Conservation (phyloP, 2,329 filamentous ascomycete species). For the Chalaropsis thielavioides region DNA sequence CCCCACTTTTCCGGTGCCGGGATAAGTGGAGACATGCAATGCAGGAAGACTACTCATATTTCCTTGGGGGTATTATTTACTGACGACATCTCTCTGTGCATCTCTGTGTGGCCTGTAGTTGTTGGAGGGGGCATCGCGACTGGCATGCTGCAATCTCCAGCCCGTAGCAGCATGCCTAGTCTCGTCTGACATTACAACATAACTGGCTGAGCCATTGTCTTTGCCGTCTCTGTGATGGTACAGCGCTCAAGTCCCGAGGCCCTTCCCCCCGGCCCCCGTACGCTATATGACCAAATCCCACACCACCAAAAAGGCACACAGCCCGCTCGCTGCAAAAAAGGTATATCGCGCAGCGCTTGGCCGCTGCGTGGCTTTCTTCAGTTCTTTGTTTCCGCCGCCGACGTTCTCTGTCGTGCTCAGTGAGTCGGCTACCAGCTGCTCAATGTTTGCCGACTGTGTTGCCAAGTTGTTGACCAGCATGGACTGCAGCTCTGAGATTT, state of each 20-base stretch:
- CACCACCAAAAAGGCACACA: slow-evolving; percentile 59
- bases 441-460: slow-evolving; percentile 76
- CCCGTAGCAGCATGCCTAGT: no score
- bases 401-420: slow-evolving; percentile 73
- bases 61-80: no score
- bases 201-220: no score
- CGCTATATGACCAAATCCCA: slow-evolving; percentile 57
- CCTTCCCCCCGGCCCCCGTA: not conserved
- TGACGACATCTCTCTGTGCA: no score
- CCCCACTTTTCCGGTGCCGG: no score
- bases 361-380: slow-evolving; percentile 66
- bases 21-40: no score
- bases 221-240: no score
- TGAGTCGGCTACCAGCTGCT: slow-evolving; percentile 74
- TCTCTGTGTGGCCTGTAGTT: no score
- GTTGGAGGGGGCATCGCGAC: no score
- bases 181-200: no score
- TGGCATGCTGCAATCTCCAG: no score
- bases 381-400: slow-evolving; percentile 74
- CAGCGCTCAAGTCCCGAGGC: not conserved
- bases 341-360: slow-evolving; percentile 61
- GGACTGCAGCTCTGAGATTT: slow-evolving; percentile 85
- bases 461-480: slow-evolving; percentile 74
- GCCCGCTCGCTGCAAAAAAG: slow-evolving; percentile 63
- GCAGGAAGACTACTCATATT: no score